Evolutionary conservation across 2,329 filamentous ascomycete genomes (phyloP), one percentile per base, ranked within the genome.

Genomic region (Aspergillus awamori): DNA sequence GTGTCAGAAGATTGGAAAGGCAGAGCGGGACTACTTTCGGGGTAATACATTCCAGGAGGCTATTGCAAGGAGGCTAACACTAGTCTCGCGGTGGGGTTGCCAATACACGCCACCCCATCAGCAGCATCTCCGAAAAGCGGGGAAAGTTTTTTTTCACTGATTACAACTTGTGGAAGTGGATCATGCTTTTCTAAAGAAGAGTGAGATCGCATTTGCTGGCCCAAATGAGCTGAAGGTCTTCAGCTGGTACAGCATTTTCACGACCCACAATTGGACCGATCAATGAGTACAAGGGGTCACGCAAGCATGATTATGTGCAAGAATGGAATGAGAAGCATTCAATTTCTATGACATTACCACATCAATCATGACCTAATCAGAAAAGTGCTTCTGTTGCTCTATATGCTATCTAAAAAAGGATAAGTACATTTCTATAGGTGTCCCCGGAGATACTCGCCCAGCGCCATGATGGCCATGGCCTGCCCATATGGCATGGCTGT

Each of bases 401-500:
- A 13, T 36, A 36, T 36, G 33, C 33, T 36, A 5, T 36, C 5
- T 2, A 5, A 17, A 20, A 22, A 10, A 8, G 10, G 8, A 8
- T 2, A 22, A 20, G 6, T 43, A 17, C 17, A 43, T 1, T 17
- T 5, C 17, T 45, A 45, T 4, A 45, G 7, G 7, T 2, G 13
- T 7, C 64, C 66, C 52, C 89, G 82, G 74, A 91, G 72, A 67
- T 89, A 90, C 76, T 94, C 91, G 0, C 89, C 89, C 65, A 93
- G 74, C 0, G 89, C 87, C 87, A 93, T 92, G 64, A 93, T 92
- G 0, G 89, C 90, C 90, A 93, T 93, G 0, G 90, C 89, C 74
- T 93, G 91, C 0, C 91, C 91, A 69, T 93, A 93, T 6, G 90
- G 91, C 91, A 93, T 94, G 67, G 88, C 89, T 2, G 91, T 94